Evolutionary conservation across 2,329 filamentous ascomycete species (phyloP).

Genomic region (Fusarium sp.): DNA sequence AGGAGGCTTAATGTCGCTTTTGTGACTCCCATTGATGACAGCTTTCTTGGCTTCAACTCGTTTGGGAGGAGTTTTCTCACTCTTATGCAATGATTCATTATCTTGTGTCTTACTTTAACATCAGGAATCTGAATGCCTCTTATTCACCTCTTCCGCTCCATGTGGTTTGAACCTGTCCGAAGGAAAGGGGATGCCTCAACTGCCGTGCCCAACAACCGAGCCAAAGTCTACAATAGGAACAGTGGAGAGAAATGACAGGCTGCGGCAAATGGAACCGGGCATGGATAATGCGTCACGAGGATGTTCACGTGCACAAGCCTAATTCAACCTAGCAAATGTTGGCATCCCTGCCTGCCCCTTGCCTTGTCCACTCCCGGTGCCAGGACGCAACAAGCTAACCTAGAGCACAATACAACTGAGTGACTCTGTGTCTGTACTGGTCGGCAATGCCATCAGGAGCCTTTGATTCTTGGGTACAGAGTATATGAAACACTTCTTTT

Average conservation of each 20-base stretch:
- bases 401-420: background rate
- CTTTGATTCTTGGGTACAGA: background rate
- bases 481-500: background rate
- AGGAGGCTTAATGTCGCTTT: background rate
- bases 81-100: background rate
- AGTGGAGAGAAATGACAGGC: background rate
- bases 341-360: constrained; percentile 19
- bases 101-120: background rate
- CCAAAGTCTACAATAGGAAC: background rate
- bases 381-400: background rate
- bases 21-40: background rate
- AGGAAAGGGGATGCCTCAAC: too few relatives aligned
- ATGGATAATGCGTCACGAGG: background rate
- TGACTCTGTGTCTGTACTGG: background rate
- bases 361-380: background rate
- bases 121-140: too few relatives aligned
- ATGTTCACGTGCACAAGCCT: background rate
- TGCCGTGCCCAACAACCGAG: background rate
- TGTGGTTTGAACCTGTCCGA: background rate
- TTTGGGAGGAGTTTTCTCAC: background rate
- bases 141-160: background rate
- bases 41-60: background rate
- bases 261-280: background rate
- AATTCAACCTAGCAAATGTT: constrained; percentile 41
- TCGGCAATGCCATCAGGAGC: background rate